Conservation (phyloP, 108 stramenopile species). For the Pelagomonas calceolata region DNA sequence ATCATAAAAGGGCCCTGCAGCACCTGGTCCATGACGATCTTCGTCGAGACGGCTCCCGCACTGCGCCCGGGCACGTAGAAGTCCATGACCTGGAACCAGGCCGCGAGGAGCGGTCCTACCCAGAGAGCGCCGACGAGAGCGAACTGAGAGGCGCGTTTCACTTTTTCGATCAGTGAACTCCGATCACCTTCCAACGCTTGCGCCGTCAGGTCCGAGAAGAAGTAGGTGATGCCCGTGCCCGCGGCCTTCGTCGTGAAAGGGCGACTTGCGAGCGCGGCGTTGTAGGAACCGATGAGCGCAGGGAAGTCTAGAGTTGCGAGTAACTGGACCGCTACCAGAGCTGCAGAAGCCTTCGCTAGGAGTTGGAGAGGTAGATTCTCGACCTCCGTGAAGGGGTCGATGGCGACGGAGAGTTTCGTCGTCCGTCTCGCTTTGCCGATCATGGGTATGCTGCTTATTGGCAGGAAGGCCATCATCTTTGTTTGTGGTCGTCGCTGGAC, state of each 20-base stretch:
- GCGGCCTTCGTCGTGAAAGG: background rate
- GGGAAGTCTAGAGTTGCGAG: too few species aligned
- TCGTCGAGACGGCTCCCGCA: background rate
- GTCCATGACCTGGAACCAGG: background rate
- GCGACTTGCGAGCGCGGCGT: background rate
- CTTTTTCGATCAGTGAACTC: background rate
- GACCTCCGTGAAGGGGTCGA: too few species aligned
- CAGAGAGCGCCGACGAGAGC: background rate
- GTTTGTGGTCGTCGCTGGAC: too few species aligned
- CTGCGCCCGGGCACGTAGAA: background rate
- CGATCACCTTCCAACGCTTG: background rate
- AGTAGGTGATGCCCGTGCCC: background rate
- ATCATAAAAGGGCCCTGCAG: slow-evolving; percentile 1
- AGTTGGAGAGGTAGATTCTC: too few species aligned
- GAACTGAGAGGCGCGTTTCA: background rate
- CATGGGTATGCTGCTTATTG: too few species aligned
- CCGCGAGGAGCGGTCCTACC: background rate
- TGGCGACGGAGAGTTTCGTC: too few species aligned
- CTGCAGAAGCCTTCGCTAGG: too few species aligned
- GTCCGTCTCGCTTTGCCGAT: too few species aligned
- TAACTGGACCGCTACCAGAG: too few species aligned
- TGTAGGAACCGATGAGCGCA: background rate
- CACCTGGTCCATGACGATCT: background rate
- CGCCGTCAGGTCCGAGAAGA: background rate
- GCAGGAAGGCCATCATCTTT: too few species aligned